phyloP scores from a whole-genome alignment of 352 stramenopile species.

The Phytophthora melonis region DNA sequence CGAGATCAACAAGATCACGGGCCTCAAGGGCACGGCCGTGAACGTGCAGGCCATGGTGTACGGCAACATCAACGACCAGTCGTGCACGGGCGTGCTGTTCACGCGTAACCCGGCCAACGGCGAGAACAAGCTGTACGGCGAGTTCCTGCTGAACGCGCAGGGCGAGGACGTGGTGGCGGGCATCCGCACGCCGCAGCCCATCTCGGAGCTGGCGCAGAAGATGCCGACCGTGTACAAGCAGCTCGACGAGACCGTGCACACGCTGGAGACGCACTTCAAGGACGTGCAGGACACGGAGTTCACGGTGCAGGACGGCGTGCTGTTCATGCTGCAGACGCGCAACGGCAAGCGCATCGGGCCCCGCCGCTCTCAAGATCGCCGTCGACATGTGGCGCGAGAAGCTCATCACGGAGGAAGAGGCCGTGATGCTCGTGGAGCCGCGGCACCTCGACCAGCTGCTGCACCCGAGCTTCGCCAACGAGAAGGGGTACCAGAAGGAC shows the following conservation, averaged over 20 bases:
- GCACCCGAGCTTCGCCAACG: constrained; percentile 34
- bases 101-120: constrained; percentile 36
- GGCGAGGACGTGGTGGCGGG: constrained; percentile 37
- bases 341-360: no score
- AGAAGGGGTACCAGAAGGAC: constrained; percentile 37
- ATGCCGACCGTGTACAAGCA: constrained; percentile 38
- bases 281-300: constrained; percentile 40
- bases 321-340: no score
- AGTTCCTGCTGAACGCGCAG: constrained; percentile 39
- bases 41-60: constrained; percentile 42
- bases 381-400: constrained; percentile 42
- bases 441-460: constrained; percentile 35
- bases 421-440: constrained; percentile 40
- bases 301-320: constrained; percentile 24
- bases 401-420: constrained; percentile 39
- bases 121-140: constrained; percentile 36
- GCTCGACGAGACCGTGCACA: constrained; percentile 36
- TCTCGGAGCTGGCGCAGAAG: constrained; percentile 35
- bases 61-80: constrained; percentile 38
- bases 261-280: constrained; percentile 41
- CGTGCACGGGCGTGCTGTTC: constrained; percentile 37
- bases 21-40: constrained; percentile 34
- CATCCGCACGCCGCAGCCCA: constrained; percentile 34
- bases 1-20: constrained; percentile 42
- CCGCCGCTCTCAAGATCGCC: constrained; percentile 31